Conservation (phyloP, 768 basidiomycete species). For the Russula dissimulans region DNA sequence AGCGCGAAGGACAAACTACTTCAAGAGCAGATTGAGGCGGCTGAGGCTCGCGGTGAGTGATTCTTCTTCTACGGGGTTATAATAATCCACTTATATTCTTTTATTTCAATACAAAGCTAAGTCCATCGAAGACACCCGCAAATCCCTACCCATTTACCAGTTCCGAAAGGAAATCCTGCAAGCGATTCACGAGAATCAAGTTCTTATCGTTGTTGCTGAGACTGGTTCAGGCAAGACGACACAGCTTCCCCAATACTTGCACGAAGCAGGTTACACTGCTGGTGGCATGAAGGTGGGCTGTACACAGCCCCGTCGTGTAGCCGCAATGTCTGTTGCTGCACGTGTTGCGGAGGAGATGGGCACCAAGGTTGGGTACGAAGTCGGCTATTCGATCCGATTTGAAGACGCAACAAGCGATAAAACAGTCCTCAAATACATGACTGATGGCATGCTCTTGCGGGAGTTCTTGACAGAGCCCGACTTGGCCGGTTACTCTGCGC, state of each 20-base stretch:
- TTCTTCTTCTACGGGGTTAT: neutral
- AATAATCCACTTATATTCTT: neutral
- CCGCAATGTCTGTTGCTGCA: constrained; percentile 98
- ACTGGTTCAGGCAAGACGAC: constrained; percentile 99
- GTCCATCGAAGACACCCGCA: constrained; percentile 88
- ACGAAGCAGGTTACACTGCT: constrained; percentile 92
- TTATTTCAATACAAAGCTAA: constrained; percentile 42
- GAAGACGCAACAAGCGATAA: constrained; percentile 99
- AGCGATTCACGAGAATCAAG: constrained; percentile 85
- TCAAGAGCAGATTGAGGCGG: constrained; percentile 82
- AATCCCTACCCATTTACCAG: constrained; percentile 84
- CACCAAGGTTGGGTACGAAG: constrained; percentile 92
- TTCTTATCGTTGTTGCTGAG: constrained; percentile 95
- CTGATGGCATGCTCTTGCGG: constrained; percentile 95
- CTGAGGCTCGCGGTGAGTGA: constrained; percentile 73
- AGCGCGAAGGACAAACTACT: constrained; percentile 79
- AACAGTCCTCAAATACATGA: constrained; percentile 99
- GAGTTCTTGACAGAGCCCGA: constrained; percentile 98
- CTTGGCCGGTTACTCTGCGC: constrained; percentile 84
- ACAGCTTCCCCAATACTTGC: constrained; percentile 94
- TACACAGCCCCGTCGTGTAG: constrained; percentile 96
- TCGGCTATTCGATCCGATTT: constrained; percentile 99
- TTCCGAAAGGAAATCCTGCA: constrained; percentile 83
- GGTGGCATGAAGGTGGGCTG: constrained; percentile 87
- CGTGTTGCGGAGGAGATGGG: constrained; percentile 99